Evolutionary conservation across 2,329 filamentous ascomycete species (phyloP), one percentile per base, ranked within the genome.

Genomic region (Canariomyces notabilis): DNA sequence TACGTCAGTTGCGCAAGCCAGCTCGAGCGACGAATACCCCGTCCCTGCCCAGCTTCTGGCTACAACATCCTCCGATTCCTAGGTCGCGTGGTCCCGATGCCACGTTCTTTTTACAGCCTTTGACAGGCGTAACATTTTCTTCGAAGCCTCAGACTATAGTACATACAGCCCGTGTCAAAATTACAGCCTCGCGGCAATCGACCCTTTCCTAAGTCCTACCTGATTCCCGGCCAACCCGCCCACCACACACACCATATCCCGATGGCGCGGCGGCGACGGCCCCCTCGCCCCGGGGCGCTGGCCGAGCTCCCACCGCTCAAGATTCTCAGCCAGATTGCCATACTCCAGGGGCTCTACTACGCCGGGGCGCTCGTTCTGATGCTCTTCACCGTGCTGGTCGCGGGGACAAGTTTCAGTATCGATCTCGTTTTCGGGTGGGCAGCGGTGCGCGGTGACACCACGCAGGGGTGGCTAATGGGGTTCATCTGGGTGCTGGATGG

Each of bases 281-380:
- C 78, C 44, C 78, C 77, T 42, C 75, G 79, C 58, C 67, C 78
- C 37, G 79, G 79, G 64, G 78, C 79, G 55, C 71, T 80, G 33
- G 67, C 75, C 44, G 79, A 82, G 56, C 73, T 82, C n/a, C 77
- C 75, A 9, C 79, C 79, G 8, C 68, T 80, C 52, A 75, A 73
- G 53, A 79, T 82, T 61, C 72, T 79, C 38, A 64, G 69, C 49
- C 79, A 83, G 64, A 82, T 83, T 59, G 70, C 73, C 34, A 67
- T 70, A 11, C 64, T 83, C 12, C 80, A 83, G 58, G 67, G 65
- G 15, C 64, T 79, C 42, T 81, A 77, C 48, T 62, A 63, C 52
- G 41, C 42, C 15, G 54, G 52, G 4, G 55, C 58, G 6, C 40
- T 62, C 6, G 43, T 57, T 2, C 56, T 61, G 22, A 51, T 56